Evolutionary conservation across 495 filamentous ascomycete species (phyloP).

Genomic region (Penicillium maclennaniae): DNA sequence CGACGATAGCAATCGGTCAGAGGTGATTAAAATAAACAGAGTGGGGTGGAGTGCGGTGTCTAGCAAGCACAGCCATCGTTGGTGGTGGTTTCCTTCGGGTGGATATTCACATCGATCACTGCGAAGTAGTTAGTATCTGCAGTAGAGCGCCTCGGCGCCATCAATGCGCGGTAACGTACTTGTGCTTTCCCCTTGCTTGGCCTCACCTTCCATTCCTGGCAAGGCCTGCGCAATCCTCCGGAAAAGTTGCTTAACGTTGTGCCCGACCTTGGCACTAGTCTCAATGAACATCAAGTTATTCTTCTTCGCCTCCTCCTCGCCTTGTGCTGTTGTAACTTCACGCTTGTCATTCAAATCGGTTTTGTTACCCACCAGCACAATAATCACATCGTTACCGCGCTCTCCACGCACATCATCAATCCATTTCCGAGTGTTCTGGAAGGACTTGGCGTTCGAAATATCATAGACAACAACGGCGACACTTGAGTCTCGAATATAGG

Average conservation of each 20-base stretch:
- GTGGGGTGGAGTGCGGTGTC: conserved; percentile 9
- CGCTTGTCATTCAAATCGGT: conserved; percentile 97
- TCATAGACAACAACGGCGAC: conserved; percentile 99
- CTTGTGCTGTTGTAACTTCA: conserved; percentile 89
- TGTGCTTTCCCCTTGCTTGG: conserved; percentile 60
- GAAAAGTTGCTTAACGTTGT: conserved; percentile 97
- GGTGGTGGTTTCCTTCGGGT: conserved; percentile 59
- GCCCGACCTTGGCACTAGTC: conserved; percentile 95
- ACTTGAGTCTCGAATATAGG: conserved; percentile 94
- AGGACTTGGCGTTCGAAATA: conserved; percentile 93
- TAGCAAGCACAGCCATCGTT: conserved; percentile 85
- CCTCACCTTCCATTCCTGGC: conserved; percentile 92
- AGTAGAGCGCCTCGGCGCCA: not conserved
- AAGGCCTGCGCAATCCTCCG: conserved; percentile 95
- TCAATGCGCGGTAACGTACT: conserved; percentile 40
- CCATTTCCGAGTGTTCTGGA: conserved; percentile 98
- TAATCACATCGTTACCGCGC: conserved; percentile 96
- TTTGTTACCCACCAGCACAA: conserved; percentile 98
- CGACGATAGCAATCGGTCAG: conserved; percentile 33
- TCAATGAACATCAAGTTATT: conserved; percentile 97
- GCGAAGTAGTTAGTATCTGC: conserved; percentile 17
- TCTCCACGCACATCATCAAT: conserved; percentile 97
- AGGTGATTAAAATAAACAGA: conserved; percentile 11
- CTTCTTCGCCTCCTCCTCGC: conserved; percentile 98
- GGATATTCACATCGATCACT: conserved; percentile 97